Conservation (phyloP, 192 early-diverging fungal genomes). For the Coemansia erecta region DNA sequence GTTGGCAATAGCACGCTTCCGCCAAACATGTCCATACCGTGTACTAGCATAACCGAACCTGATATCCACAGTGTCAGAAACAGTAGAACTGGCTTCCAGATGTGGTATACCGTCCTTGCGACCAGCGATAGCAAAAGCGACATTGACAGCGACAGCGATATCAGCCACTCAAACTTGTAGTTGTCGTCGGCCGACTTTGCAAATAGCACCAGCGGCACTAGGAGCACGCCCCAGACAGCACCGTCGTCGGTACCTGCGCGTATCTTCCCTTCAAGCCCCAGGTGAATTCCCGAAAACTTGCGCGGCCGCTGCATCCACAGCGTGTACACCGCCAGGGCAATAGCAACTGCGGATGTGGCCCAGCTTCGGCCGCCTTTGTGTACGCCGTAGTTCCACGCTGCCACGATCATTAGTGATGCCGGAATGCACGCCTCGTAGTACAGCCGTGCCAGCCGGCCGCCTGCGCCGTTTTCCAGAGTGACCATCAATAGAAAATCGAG, state of each 20-base stretch:
- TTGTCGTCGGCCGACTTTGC: constrained; percentile 5
- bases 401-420: constrained; percentile 7
- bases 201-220: constrained; percentile 34
- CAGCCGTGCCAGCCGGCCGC: constrained; percentile 14
- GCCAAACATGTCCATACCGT: background rate
- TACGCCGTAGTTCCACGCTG: constrained; percentile 8
- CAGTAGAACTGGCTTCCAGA: background rate
- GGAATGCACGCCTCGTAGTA: constrained; percentile 39
- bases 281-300: background rate
- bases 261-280: background rate
- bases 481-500: background rate
- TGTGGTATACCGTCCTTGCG: background rate
- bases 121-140: background rate
- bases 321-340: background rate
- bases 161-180: background rate
- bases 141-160: background rate
- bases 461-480: background rate
- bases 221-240: constrained; percentile 23
- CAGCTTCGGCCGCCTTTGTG: background rate
- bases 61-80: background rate
- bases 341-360: background rate
- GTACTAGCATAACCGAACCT: background rate
- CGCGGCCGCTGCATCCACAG: constrained; percentile 4
- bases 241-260: constrained; percentile 33
- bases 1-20: background rate